Conservation (phyloP, 78 protist species). For the Dictyostelium firmibasis region DNA sequence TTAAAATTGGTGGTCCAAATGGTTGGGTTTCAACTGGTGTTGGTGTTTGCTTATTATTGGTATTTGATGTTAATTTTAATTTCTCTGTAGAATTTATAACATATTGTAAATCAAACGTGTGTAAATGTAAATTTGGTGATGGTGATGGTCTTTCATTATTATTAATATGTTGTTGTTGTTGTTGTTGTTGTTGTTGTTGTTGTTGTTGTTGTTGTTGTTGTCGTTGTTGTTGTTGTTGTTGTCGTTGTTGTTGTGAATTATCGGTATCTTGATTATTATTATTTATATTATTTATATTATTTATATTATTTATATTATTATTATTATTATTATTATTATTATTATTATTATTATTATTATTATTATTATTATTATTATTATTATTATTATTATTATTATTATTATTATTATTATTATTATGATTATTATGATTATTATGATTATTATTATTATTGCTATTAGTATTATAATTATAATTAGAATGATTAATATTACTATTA, state of each 20-base stretch:
- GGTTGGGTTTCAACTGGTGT: background rate
- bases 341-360: background rate
- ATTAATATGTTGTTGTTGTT: background rate
- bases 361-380: background rate
- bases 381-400: too few relatives aligned
- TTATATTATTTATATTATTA: background rate
- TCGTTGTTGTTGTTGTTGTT: too few relatives aligned
- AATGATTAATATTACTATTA: background rate
- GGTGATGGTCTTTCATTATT: background rate
- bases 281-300: background rate
- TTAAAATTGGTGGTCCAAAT: background rate
- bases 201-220: too few relatives aligned
- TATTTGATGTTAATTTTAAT: background rate
- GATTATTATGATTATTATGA: background rate
- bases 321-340: background rate
- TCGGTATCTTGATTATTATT: background rate
- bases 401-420: too few relatives aligned
- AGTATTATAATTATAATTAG: background rate
- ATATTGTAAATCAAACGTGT: background rate
- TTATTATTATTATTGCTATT: conserved; percentile 6
- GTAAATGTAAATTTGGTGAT: conserved; percentile 27
- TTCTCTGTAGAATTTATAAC: background rate
- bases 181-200: too few relatives aligned
- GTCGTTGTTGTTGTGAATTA: background rate
- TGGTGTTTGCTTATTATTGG: background rate